These are phyloP conservation scores for Marchantia polymorpha DNA, from an alignment of 225 moss, liverwort and hornwort genomes.

Conservation along the genomic window DNA sequence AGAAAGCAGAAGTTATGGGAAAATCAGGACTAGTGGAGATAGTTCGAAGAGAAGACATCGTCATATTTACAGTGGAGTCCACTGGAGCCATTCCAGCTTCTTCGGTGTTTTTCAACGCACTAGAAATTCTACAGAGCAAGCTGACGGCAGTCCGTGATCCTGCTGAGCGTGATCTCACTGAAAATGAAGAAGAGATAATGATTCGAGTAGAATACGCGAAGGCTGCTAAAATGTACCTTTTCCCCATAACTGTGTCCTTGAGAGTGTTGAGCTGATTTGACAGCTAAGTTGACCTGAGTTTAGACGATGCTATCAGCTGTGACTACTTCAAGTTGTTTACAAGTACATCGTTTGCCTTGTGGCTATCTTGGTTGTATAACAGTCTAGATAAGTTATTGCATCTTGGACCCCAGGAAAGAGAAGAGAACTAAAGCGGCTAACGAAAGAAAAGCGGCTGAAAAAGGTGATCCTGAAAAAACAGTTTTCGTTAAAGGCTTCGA, in stretches of 20 bases:
- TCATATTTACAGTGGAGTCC: slow-evolving; percentile 93
- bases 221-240: slow-evolving; percentile 10
- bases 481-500: slow-evolving; percentile 77
- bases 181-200: slow-evolving; percentile 40
- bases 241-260: neutral
- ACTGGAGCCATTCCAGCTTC: slow-evolving; percentile 76
- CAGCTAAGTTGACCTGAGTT: neutral
- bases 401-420: slow-evolving; percentile 9
- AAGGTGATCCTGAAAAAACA: slow-evolving; percentile 54
- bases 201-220: slow-evolving; percentile 8
- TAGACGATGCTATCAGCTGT: neutral
- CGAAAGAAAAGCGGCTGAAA: slow-evolving; percentile 20
- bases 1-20: slow-evolving; percentile 92
- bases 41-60: slow-evolving; percentile 74
- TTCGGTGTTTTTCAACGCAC: slow-evolving; percentile 78
- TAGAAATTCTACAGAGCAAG: slow-evolving; percentile 71
- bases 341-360: neutral
- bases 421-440: neutral
- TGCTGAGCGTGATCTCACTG: slow-evolving; percentile 62
- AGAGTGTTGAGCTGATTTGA: neutral
- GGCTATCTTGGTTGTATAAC: neutral
- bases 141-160: slow-evolving; percentile 68
- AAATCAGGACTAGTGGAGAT: slow-evolving; percentile 89
- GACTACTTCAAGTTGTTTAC: neutral
- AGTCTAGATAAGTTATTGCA: neutral